A percentile compares a stretch with the other conserved stretches of the same genome.
Evolutionary conservation across 495 filamentous ascomycete genomes (phyloP).

Genomic region (Peziza echinospora): DNA sequence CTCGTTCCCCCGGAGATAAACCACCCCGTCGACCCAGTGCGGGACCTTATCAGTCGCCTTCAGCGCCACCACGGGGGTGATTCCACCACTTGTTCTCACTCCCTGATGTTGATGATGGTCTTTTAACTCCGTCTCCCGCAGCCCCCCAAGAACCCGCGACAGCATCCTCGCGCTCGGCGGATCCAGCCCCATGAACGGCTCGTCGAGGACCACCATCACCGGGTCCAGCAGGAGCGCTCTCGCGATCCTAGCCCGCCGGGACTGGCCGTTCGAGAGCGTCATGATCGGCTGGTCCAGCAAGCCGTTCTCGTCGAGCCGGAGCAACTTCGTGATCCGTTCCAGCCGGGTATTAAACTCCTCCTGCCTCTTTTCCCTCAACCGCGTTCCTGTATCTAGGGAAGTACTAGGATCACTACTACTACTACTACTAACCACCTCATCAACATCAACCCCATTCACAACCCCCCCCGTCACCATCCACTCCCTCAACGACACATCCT

Average conservation of each 20-base stretch:
- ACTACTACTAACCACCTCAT: too few species aligned
- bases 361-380: constrained; percentile 23
- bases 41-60: constrained; percentile 72
- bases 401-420: background rate
- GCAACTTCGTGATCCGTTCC: constrained; percentile 23
- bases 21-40: constrained; percentile 51
- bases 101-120: too few species aligned
- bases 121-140: constrained; percentile 20
- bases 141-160: constrained; percentile 40
- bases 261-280: constrained; percentile 86
- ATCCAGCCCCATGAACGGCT: constrained; percentile 94
- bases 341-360: constrained; percentile 26
- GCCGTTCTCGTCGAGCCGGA: constrained; percentile 38
- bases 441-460: constrained; percentile 48
- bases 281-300: constrained; percentile 60
- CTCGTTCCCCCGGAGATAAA: too few species aligned
- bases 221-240: constrained; percentile 58
- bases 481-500: constrained; percentile 62
- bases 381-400: background rate
- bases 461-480: constrained; percentile 59
- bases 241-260: constrained; percentile 64
- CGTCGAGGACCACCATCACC: constrained; percentile 68
- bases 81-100: too few species aligned
- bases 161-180: constrained; percentile 50
- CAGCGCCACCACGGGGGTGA: constrained; percentile 53